Base-by-base conservation (phyloP, 1,284 basidiomycete genomes). In the Ustilago hordei region DNA sequence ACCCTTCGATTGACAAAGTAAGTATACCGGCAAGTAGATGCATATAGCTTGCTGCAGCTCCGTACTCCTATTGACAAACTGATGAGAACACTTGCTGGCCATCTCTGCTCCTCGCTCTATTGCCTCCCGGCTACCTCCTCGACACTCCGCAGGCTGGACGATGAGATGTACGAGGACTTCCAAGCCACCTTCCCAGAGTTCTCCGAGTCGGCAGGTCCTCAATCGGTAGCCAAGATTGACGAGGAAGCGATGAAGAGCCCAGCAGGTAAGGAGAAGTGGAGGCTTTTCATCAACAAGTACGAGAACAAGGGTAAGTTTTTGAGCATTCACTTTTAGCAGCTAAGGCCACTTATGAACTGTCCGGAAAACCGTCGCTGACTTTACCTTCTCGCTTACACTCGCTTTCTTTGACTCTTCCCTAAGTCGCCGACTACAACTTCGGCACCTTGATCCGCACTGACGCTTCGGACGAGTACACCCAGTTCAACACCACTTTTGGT, bases 401-500 rank as follows among this genome's bases (percentile, higher is more conserved):
- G 23, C 41, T 19, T 36, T 8, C 39, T 8, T 12, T 9, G 8
- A 28, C 13, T 13, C n/a, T 1, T 48, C n/a, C 45, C 8, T 23
- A 64, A 80, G 80, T 97, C 64, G 92, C 94, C 84, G 95, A 99
- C 83, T 95, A 93, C 88, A 99, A 98, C 89, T 98, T 98, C 88
- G 97, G 97, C 36, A 98, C 94, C 2, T 89, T 99, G 79, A 92
- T 99, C 80, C 91, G 97, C 58, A 92, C 90, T 61, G 91, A 97
- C 85, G 90, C 92, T 41, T 89, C 88, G 56, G 90, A 91, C 72
- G 94, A 96, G 84, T 99, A 99, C 87, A 91, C 91, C 11, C 93
- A 99, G 88, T 90, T 89, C 60, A 99, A 98, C 88, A 94, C 94
- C 13, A 96, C 98, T 72, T 96, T 99, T 84, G 94, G 95, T 93